These are phyloP conservation scores for Cyclaneusma minus DNA, from an alignment of 2,329 filamentous ascomycete genomes.

Conservation along the genomic window DNA sequence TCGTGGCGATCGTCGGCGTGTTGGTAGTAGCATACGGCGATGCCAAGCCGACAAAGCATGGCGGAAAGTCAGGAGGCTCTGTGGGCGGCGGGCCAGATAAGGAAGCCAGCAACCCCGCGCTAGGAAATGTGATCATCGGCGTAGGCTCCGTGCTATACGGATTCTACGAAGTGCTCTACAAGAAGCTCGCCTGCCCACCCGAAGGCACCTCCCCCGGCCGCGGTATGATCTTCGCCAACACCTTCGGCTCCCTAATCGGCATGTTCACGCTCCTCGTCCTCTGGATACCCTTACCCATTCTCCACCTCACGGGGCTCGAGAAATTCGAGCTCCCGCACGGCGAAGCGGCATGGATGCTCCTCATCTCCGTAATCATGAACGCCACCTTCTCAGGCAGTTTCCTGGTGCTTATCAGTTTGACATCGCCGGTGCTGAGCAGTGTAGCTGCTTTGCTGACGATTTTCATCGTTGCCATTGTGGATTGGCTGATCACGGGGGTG, in stretches of 20 bases:
- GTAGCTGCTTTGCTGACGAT: conserved; percentile 92
- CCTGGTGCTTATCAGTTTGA: conserved; percentile 82
- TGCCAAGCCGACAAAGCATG: conserved; percentile 34
- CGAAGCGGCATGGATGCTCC: conserved; percentile 63
- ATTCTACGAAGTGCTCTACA: conserved; percentile 95
- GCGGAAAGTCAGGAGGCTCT: conserved; percentile 36
- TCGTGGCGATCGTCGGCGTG: conserved; percentile 76
- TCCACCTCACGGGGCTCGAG: conserved; percentile 69
- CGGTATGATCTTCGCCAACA: conserved; percentile 93
- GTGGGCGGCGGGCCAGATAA: conserved; percentile 26
- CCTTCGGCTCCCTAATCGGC: conserved; percentile 78
- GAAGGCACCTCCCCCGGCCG: conserved; percentile 72
- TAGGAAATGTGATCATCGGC: conserved; percentile 88
- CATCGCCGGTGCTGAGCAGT: conserved; percentile 79
- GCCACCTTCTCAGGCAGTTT: conserved; percentile 88
- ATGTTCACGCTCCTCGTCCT: conserved; percentile 72
- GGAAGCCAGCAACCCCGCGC: conserved; percentile 50
- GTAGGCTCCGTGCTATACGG: conserved; percentile 85
- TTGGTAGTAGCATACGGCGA: conserved; percentile 94
- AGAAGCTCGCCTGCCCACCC: conserved; percentile 81
- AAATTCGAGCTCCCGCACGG: conserved; percentile 68
- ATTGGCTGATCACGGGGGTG: conserved; percentile 72
- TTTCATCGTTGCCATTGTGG: conserved; percentile 85
- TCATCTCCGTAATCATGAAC: conserved; percentile 71
- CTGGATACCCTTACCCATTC: conserved; percentile 79